Evolutionary conservation across 2,329 filamentous ascomycete species (phyloP).

Genomic region (Fusarium sp.): DNA sequence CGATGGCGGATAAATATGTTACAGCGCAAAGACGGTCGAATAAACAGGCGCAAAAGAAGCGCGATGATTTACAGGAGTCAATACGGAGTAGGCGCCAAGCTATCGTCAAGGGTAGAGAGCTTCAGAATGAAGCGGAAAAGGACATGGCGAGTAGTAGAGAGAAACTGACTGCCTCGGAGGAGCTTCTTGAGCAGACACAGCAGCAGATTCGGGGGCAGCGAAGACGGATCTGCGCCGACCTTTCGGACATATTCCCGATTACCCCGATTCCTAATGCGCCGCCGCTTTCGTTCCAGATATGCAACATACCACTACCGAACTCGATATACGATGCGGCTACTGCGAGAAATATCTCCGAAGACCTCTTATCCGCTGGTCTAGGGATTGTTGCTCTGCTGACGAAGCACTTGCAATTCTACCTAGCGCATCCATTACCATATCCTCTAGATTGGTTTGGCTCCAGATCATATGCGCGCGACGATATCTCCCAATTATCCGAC

Average conservation of each 20-base stretch:
- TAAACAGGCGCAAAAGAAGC: slow-evolving; percentile 67
- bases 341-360: slow-evolving; percentile 65
- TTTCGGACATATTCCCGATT: slow-evolving; percentile 83
- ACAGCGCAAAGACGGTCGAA: slow-evolving; percentile 72
- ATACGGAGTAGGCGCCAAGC: slow-evolving; percentile 71
- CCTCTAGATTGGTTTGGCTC: slow-evolving; percentile 78
- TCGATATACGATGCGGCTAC: slow-evolving; percentile 71
- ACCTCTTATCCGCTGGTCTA: slow-evolving; percentile 80
- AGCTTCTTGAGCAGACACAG: slow-evolving; percentile 64
- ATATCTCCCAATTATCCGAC: slow-evolving; percentile 67
- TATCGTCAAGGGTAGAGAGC: slow-evolving; percentile 70
- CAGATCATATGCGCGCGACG: slow-evolving; percentile 78
- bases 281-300: slow-evolving; percentile 84
- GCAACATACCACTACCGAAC: slow-evolving; percentile 81
- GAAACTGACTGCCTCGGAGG: slow-evolving; percentile 65
- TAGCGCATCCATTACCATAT: slow-evolving; percentile 82
- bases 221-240: slow-evolving; percentile 85
- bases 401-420: slow-evolving; percentile 81
- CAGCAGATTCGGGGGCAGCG: slow-evolving; percentile 85
- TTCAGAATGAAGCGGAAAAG: slow-evolving; percentile 65
- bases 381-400: slow-evolving; percentile 82
- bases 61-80: slow-evolving; percentile 73
- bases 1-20: slow-evolving; percentile 63
- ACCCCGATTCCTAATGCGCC: slow-evolving; percentile 64
- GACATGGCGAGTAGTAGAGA: slow-evolving; percentile 70